Evolutionary conservation across 306 rosid genomes (phyloP).

Genomic region (Citrullus mucosospermus): DNA sequence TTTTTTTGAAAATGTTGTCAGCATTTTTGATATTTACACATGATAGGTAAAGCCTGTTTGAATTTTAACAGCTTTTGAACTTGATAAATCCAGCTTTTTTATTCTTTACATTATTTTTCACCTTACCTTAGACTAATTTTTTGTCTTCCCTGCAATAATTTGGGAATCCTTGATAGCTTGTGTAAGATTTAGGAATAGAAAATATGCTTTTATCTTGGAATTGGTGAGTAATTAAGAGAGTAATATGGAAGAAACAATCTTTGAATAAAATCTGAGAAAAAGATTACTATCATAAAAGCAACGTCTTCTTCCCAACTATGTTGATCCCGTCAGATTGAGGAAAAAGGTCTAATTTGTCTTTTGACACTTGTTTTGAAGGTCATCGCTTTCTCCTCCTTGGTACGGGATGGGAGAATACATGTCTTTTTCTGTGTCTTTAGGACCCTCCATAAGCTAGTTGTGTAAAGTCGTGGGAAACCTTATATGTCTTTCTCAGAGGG

Average conservation of each 20-base stretch:
- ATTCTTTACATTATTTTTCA: not conserved
- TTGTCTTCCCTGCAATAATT: not conserved
- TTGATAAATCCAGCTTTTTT: not conserved
- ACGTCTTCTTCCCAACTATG: not conserved
- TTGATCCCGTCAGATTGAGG: not conserved
- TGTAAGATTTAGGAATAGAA: not conserved
- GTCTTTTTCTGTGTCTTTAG: not conserved
- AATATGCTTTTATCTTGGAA: not conserved
- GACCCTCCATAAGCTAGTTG: too few relatives aligned
- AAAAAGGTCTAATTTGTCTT: not conserved
- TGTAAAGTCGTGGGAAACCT: too few relatives aligned
- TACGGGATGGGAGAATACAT: not conserved
- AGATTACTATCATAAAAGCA: not conserved
- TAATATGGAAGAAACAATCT: not conserved
- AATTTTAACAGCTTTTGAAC: not conserved
- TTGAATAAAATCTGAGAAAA: not conserved
- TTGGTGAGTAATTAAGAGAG: not conserved
- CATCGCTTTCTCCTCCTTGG: not conserved
- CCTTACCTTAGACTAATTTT: not conserved
- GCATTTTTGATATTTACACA: not conserved
- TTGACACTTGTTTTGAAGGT: not conserved
- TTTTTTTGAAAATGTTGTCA: not conserved
- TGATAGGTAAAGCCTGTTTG: not conserved
- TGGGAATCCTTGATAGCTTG: not conserved
- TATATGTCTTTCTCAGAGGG: too few relatives aligned